Evolutionary conservation across 108 stramenopile species (phyloP).

Genomic region (Schizochytrium sp.): DNA sequence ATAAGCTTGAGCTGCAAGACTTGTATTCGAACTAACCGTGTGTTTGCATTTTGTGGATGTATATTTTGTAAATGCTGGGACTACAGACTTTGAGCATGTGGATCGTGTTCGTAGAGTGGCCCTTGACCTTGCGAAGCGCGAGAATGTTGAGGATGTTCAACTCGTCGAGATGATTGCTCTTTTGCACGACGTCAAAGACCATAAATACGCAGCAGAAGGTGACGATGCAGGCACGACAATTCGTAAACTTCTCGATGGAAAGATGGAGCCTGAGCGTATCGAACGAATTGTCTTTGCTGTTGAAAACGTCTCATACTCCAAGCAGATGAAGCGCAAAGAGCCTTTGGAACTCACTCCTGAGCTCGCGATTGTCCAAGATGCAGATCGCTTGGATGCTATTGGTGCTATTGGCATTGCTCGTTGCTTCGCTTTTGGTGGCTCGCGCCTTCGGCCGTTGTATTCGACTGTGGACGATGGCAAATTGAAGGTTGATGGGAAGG

Average conservation of each 20-base stretch:
- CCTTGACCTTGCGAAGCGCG: constrained; percentile 28
- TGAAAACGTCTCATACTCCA: constrained; percentile 21
- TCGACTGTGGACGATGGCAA: background rate
- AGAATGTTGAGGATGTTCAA: constrained; percentile 30
- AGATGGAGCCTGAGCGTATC: background rate
- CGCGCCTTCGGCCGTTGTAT: constrained; percentile 14
- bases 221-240: constrained; percentile 6
- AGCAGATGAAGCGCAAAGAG: constrained; percentile 61
- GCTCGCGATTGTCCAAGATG: constrained; percentile 58
- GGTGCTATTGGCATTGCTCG: constrained; percentile 65
- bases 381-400: constrained; percentile 65
- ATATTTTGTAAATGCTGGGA: background rate
- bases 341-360: background rate
- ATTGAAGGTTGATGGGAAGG: background rate
- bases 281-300: constrained; percentile 12
- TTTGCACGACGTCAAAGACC: constrained; percentile 63
- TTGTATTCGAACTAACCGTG: background rate
- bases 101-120: constrained; percentile 63
- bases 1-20: background rate
- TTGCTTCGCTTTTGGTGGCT: constrained; percentile 65
- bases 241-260: background rate
- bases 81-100: constrained; percentile 56
- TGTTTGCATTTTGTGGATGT: background rate
- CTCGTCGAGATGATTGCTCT: constrained; percentile 59
- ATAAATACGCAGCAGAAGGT: constrained; percentile 60